Evolutionary conservation across 208 protist genomes (phyloP).

Genomic region (Leishmania aethiopica): DNA sequence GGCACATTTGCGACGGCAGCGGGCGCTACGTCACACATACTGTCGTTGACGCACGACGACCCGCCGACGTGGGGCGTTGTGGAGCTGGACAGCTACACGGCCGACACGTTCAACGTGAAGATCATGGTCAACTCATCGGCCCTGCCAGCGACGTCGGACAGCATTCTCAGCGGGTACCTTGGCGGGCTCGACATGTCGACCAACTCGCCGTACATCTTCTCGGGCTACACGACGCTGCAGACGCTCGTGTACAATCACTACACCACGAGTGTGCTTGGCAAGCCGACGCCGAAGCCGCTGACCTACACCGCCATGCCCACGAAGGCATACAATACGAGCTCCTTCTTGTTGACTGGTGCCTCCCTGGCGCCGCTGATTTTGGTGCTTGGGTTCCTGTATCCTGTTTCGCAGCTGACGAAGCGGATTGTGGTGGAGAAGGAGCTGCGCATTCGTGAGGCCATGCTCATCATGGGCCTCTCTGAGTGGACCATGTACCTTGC

Average conservation of each 20-base stretch:
- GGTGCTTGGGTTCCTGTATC: constrained; percentile 75
- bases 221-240: constrained; percentile 43
- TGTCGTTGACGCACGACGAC: constrained; percentile 1
- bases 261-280: neutral
- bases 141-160: constrained; percentile 16
- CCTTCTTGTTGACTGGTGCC: constrained; percentile 31
- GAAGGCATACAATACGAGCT: constrained; percentile 14
- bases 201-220: constrained; percentile 25
- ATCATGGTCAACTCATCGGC: constrained; percentile 36
- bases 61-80: constrained; percentile 31
- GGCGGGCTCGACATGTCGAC: constrained; percentile 15
- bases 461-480: constrained; percentile 84
- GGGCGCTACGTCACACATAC: constrained; percentile 10
- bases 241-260: constrained; percentile 35
- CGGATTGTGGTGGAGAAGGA: constrained; percentile 84
- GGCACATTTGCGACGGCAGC: constrained; percentile 30
- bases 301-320: constrained; percentile 31
- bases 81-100: constrained; percentile 11
- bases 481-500: constrained; percentile 49
- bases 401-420: constrained; percentile 65
- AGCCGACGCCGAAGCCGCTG: constrained; percentile 8
- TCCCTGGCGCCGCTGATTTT: constrained; percentile 51
- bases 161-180: constrained; percentile 8
- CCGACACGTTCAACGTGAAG: constrained; percentile 17
- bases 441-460: constrained; percentile 69